Percentiles rank a stretch among this genome's conserved stretches.
These are phyloP conservation scores for Ramichloridium luteum DNA, from an alignment of 2,329 filamentous ascomycete species.

Conservation along the genomic window DNA sequence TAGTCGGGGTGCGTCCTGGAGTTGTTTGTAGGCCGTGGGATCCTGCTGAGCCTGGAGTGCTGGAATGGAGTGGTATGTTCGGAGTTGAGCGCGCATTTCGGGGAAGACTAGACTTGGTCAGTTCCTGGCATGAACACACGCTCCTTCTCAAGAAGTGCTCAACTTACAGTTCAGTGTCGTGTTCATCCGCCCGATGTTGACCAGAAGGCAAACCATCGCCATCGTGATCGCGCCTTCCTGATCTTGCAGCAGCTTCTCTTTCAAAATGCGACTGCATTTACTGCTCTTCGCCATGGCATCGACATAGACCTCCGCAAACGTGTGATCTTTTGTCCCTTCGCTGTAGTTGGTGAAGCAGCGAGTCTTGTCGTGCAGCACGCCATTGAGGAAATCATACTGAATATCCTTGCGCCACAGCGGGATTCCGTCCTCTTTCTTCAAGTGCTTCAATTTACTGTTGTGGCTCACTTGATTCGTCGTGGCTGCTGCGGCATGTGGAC, in stretches of 20 bases:
- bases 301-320: constrained; percentile 92
- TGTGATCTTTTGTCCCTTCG: constrained; percentile 59
- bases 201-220: constrained; percentile 97
- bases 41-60: constrained; percentile 92
- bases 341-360: constrained; percentile 85
- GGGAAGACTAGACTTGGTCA: constrained; percentile 92
- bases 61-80: constrained; percentile 96
- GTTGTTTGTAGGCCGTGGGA: constrained; percentile 89
- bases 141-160: no score
- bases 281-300: constrained; percentile 97
- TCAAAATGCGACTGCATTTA: constrained; percentile 96
- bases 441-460: constrained; percentile 61
- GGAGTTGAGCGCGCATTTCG: constrained; percentile 94
- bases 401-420: constrained; percentile 80
- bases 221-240: constrained; percentile 88
- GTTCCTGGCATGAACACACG: no score
- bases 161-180: constrained; percentile 87
- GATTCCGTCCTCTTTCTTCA: constrained; percentile 82
- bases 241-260: constrained; percentile 90
- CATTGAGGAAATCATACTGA: constrained; percentile 72
- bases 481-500: neutral
- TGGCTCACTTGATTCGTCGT: constrained; percentile 1
- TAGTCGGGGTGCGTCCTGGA: constrained; percentile 88
- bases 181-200: constrained; percentile 98
- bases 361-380: constrained; percentile 64